Conservation (phyloP, 441 rosid genomes). For the Theobroma grandiflorum region DNA sequence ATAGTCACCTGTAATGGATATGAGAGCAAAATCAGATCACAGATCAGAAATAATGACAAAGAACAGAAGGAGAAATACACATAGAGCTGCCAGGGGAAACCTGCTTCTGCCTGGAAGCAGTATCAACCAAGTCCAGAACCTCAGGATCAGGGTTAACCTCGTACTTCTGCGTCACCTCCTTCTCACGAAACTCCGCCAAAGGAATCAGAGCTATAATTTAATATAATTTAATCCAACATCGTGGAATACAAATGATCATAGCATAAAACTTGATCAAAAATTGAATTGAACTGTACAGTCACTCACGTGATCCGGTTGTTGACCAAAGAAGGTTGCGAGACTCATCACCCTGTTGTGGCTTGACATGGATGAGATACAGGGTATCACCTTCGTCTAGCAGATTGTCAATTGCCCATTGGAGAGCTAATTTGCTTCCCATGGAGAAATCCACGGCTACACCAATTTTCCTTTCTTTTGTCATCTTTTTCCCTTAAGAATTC, state of each 20-base stretch:
- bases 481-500: background rate
- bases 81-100: slow-evolving; percentile 18
- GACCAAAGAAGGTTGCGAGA: slow-evolving; percentile 57
- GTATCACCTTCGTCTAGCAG: slow-evolving; percentile 44
- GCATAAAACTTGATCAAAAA: background rate
- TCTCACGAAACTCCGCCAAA: slow-evolving; percentile 44
- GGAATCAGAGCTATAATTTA: slow-evolving; percentile 50
- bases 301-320: slow-evolving; percentile 52
- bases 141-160: slow-evolving; percentile 42
- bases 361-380: slow-evolving; percentile 48
- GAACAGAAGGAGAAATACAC: background rate
- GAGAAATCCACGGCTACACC: slow-evolving; percentile 56
- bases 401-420: slow-evolving; percentile 49
- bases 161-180: slow-evolving; percentile 43
- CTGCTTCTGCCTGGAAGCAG: slow-evolving; percentile 37
- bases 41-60: background rate
- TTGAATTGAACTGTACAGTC: background rate
- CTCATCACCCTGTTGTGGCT: slow-evolving; percentile 43
- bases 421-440: slow-evolving; percentile 52
- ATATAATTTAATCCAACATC: background rate
- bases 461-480: slow-evolving; percentile 43
- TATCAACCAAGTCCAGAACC: slow-evolving; percentile 42
- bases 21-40: background rate
- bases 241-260: background rate
- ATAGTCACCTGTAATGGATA: slow-evolving; percentile 34